Base-by-base conservation (phyloP, 2,329 filamentous ascomycete species). In the Aureobasidium pullulans region DNA sequence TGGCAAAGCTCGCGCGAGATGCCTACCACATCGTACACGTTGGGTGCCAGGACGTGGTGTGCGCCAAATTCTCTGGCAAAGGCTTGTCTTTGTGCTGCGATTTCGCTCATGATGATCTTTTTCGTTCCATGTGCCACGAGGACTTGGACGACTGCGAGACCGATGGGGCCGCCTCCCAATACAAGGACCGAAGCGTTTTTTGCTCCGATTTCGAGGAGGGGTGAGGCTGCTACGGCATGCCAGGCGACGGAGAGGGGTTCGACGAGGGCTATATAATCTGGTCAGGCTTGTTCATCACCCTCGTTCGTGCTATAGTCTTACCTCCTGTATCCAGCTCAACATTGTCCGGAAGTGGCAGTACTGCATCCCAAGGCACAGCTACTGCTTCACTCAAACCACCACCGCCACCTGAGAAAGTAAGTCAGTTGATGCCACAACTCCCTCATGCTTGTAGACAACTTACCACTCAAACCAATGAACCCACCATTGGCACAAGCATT, bases 211-310 rank as follows among this genome's bases (percentile, higher is more conserved):
- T 70, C 61, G 2, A 66, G 57, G 37, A 83, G 69, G 0, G 76
- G 75, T 0, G 76, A 76, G 4, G 79, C 72, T 5, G 76, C 75
- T 9, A 85, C 78, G 0, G 83, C 84, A 64, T 87, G 84, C 84
- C 84, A 86, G 8, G 81, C 83, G 0, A 87, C 84, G 0, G 82
- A 75, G 2, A 87, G 71, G 0, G 85, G 84, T 64, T 87, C 84
- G 6, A 86, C 79, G 3, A 87, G 73, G 0, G 84, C 84, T 60
- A n/a, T 8, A 39, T 32, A 5, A 31, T 31, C 6, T 11, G 39
- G 11, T 53, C 13, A 53, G 39, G 29, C 10, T 15, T 32, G 16
- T 28, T 19, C 2, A 29, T 9, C 9, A 13, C 23, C 6, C 5
- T 1, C 10, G 16, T 11, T 48, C 6, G 9, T 9, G 46, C 9